Base-by-base conservation (phyloP, 805 yeast species). In the Lipomyces mesembrius region DNA sequence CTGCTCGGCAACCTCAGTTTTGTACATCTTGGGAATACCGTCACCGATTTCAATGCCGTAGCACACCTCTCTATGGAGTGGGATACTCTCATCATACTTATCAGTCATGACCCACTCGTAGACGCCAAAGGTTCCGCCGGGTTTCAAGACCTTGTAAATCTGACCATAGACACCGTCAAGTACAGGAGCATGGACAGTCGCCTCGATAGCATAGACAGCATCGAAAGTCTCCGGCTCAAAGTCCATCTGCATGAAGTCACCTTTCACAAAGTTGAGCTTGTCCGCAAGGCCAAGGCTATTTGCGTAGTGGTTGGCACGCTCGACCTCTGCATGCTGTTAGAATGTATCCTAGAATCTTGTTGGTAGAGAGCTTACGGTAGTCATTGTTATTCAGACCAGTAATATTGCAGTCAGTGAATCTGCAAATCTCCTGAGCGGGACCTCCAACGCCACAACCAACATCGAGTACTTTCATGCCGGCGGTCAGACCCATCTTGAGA, bases 361-460 rank as follows among this genome's bases (percentile, higher is more conserved):
- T 29, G 9, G 9, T 11, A 20, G 43, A 11, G 17, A 27, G 61
- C 70, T 35, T 62, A 64, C 70, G 83, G 83, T 95, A 95, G 81
- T 95, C 99, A 79, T 95, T 95, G 84, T 95, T 94, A 83, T 94
- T 94, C 75, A 94, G 84, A 61, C 99, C 99, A 70, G 90, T 90
- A 77, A 94, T 84, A 74, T 86, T 82, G 81, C 92, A 89, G 75
- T 89, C 92, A 61, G 98, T 89, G 83, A 94, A 94, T 77, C 97
- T 87, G 68, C 89, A 84, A 76, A 94, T 94, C 82, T 95, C 97
- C 80, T 98, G 89, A 27, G 97, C 98, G 75, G 99, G 99, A 55
- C 99, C 99, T 77, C 99, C 99, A 75, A 94, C 97, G 84, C 99
- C 99, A 83, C 99, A 95, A 59, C 99, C 99, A 65, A 94, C 99